Base-by-base conservation (phyloP, 805 yeast species). In the Metschnikowia similis region DNA sequence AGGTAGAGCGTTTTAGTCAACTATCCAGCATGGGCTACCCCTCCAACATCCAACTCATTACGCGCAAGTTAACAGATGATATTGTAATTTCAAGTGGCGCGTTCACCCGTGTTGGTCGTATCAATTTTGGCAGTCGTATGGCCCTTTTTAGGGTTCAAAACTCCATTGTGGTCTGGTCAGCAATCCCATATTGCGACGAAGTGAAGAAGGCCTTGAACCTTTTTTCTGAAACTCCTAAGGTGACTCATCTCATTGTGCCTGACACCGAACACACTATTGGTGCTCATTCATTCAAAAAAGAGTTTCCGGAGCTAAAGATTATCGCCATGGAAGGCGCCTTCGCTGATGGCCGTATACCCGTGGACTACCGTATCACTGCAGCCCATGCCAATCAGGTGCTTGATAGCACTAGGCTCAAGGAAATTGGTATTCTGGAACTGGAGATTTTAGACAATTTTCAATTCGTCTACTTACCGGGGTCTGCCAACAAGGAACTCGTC, bases 211-310 rank as follows among this genome's bases (percentile, higher is more conserved):
- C 77, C 1, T 52, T 82, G 49, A 60, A 67, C 47, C 54, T 61
- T 32, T 52, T 67, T 17, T 63, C 70, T 0, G 64, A 65, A 42
- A 50, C 66, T 10, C 57, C 63, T 30, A 71, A 74, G 29, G 71
- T 82, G 37, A 62, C 76, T 1, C 77, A 81, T 53, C 67, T 82
- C 35, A 71, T 85, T 38, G 72, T 85, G 42, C 89, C 89, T 2
- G 87, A 85, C 58, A 59, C 55, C 31, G 86, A 82, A 54, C 90
- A 85, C 59, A 81, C 86, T 1, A 66, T 84, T 80, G 87, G 85
- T 2, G 79, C 83, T 10, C 59, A 64, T 27, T 75, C 77, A 11
- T 78, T 83, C 66, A 76, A 79, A 59, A 67, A 71, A 16, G 63
- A 66, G 48, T 75, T 68, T 60, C 87, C 88, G 3, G 58, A 69